phyloP scores from a whole-genome alignment of 441 rosid species.

The Gossypium schwendimanii region DNA sequence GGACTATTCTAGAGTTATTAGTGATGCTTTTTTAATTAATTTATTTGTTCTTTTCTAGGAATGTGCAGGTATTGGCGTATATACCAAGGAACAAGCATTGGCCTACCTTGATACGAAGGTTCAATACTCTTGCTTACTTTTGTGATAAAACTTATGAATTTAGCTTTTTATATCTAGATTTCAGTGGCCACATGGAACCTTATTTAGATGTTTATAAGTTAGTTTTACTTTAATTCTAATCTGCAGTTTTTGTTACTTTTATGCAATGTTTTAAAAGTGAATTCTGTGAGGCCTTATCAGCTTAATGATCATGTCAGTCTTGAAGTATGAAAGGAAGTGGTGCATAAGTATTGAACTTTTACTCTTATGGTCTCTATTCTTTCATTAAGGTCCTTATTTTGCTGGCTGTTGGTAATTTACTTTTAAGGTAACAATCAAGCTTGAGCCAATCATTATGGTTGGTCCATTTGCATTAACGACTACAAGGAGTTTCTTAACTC shows the following conservation, averaged over 20 bases:
- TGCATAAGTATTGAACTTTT: not conserved
- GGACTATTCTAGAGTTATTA: not conserved
- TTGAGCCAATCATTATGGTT: not conserved
- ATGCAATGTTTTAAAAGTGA: not conserved
- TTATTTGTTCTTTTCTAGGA: slow-evolving; percentile 46
- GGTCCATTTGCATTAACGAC: not conserved
- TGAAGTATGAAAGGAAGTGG: not conserved
- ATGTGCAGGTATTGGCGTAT: slow-evolving; percentile 51
- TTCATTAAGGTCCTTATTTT: not conserved
- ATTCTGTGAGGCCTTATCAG: not conserved
- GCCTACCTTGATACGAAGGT: slow-evolving; percentile 79
- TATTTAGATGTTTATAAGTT: not conserved
- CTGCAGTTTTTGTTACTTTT: not conserved
- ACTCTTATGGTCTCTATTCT: not conserved
- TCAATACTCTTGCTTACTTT: slow-evolving; percentile 11
- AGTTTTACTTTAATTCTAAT: slow-evolving; percentile 1
- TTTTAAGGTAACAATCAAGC: not conserved
- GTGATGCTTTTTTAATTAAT: not conserved
- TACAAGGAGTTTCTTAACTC: not conserved
- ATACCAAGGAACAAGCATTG: slow-evolving; percentile 63
- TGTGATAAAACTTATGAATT: not conserved
- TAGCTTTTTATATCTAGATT: not conserved
- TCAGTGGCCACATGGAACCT: not conserved
- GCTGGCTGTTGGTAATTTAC: not conserved
- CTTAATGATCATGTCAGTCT: not conserved